Evolutionary conservation across 805 yeast genomes (phyloP), one percentile per base, ranked within the genome.

Genomic region (Barnettozyma botsteinii): DNA sequence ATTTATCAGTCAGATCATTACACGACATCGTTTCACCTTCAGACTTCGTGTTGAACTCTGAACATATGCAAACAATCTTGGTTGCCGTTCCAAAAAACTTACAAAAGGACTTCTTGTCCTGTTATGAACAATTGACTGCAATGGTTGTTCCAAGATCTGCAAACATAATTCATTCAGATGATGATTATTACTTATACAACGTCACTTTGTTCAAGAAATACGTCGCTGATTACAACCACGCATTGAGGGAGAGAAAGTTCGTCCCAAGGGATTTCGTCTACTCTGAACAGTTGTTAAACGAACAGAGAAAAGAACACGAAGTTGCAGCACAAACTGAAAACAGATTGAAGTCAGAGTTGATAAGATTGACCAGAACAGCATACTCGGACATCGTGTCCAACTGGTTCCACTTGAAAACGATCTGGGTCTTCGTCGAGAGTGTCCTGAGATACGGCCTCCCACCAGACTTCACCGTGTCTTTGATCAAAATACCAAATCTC

Each of bases 371-470:
- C 2, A 79, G 79, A 53, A 81, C 96, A 18, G 94, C 98, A n/a
- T 93, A 83, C 60, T 72, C 84, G 19, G 98, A 93, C 55, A 78
- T 89, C 37, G 70, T 85, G 46, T 72, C 85, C 51, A 78, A 83
- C 49, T 88, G 96, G 96, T 72, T 85, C 57, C 98, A 93, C 63
- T 75, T 93, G 51, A 88, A 88, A 64, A 78, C 85, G 4, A 72
- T 93, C 39, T 79, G 97, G 51, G 73, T 85, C 15, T 93, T 84
- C 62, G 96, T 91, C 28, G 99, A 93, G 66, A 76, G 88, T 37
- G 96, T 93, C 13, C 73, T 93, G 60, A 81, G 99, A 64, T 93
- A 93, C 61, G 99, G 99, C 1, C 74, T 93, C 49, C 99, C 98
- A 26, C 97, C 98, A 23, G 83, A 82, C 53, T 93, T 91, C 61